Base-by-base conservation (phyloP, 768 basidiomycete genomes). In the Termitomyces eurrhizus region DNA sequence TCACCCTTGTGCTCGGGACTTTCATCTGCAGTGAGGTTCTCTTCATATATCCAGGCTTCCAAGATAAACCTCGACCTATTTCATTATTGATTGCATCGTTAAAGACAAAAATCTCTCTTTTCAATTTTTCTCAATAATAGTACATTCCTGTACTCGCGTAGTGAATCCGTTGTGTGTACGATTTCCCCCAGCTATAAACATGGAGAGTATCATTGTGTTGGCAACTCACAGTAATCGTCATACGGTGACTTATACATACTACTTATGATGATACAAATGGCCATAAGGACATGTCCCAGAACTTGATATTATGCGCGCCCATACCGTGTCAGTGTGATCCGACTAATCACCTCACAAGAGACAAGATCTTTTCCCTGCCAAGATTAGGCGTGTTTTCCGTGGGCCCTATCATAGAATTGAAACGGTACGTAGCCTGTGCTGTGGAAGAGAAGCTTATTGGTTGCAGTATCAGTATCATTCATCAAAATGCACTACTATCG, bases 21-120 rank as follows among this genome's bases (percentile, higher is more conserved):
- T 39, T 44, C 52, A 39, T 58, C 48, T 16, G 41, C 42, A 16
- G 35, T 29, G 26, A 41, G 42, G 13, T 61, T 37, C 11, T 49
- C n/a, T 49, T 39, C 55, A 51, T 52, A 52, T 57, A 52, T 52
- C 60, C 50, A 45, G 9, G 44, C n/a, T 42, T 14, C 32, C 44
- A 46, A 46, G 26, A 45, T 36, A 24, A 56, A 13, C 21, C 32
- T 53, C 21, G 32, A 45, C 45, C 36, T 26, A 51, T 49, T 7
- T 48, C 26, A 13, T 29, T 3, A 48, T 48, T 26, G 26, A 49
- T 16, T 29, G 48, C 48, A 26, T 49, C 26, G 35, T 37, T 37
- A 35, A 37, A 18, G 16, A 51, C 26, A 42, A 41, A 33, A 24
- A 39, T 18, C 51, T 53, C 41, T 36, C 16, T 41, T n/a, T 33